phyloP scores from a whole-genome alignment of 2,329 filamentous ascomycete genomes.

The Diaporthe longicolla region DNA sequence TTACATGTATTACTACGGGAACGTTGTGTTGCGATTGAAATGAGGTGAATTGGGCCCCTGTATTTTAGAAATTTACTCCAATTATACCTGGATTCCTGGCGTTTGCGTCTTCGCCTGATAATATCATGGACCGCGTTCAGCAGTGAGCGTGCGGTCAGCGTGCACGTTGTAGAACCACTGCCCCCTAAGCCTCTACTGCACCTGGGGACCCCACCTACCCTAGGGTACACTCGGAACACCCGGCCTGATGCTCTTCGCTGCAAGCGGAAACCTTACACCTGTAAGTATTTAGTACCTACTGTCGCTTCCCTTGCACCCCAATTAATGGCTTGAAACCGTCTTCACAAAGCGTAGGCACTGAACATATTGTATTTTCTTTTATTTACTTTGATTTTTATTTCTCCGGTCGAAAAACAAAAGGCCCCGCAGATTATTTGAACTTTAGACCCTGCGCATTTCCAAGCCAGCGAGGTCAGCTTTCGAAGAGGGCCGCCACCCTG shows the following conservation, averaged over 20 bases:
- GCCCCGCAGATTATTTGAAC: neutral
- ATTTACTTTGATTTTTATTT: too few species aligned
- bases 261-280: conserved; percentile 16
- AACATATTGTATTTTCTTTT: too few species aligned
- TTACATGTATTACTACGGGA: neutral
- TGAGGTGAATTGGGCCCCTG: neutral
- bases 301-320: neutral
- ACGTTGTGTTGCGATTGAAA: neutral
- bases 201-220: conserved; percentile 12
- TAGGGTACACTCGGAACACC: conserved; percentile 18
- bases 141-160: neutral
- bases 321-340: neutral
- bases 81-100: too few species aligned
- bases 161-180: neutral
- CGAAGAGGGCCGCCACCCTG: neutral
- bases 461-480: neutral
- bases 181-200: conserved; percentile 19
- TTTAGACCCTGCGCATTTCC: neutral
- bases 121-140: neutral
- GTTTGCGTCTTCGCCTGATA: too few species aligned
- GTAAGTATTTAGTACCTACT: neutral
- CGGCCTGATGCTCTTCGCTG: neutral
- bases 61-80: too few species aligned
- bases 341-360: too few species aligned
- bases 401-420: neutral